Base-by-base conservation (phyloP, 2,329 filamentous ascomycete species). In the Cordyceps farinosa region DNA sequence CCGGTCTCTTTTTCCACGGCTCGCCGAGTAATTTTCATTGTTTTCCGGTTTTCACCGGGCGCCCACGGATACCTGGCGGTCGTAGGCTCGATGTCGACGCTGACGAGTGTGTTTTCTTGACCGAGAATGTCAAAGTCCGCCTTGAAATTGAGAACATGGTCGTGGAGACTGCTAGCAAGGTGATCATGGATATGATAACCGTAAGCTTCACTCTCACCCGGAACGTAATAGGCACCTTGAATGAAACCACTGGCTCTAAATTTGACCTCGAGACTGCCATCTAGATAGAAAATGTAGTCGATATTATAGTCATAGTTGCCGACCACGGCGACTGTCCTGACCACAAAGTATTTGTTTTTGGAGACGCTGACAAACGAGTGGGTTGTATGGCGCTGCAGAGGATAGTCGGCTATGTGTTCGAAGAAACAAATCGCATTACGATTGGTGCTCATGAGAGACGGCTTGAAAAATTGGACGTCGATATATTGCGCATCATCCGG, bases 251-350 rank as follows among this genome's bases (percentile, higher is more conserved):
- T 80, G 1, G 83, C 81, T 10, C 81, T 74, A 0, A 83, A 79
- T 57, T 83, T 79, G 44, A 84, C 77, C 11, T 79, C 73, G 6
- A 86, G 77, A 5, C 77, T 78, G 3, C 83, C 83, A 65, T 85
- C 83, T 9, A 81, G 66, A 67, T 76, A 78, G 70, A 85, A 85
- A 9, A 73, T 71, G 66, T 84, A 84, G 45, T 75, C 76, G 58
- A 84, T 79, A n/a, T 77, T 77, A 67, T 79, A 78, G 65, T 85
- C 82, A 68, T 85, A 84, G 70, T 85, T 85, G 1, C 81, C 82
- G 3, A 85, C 78, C 0, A 81, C 84, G 1, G 77, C 75, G 3
- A 84, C 76, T 1, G 74, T 76, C 0, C 82, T 75, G 3, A 85
- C 71, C 0, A 75, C 74, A 47, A 85, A 78, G 36, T 77, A 75